Conservation (phyloP, 2,329 filamentous ascomycete genomes). For the Colletotrichum sp. region DNA sequence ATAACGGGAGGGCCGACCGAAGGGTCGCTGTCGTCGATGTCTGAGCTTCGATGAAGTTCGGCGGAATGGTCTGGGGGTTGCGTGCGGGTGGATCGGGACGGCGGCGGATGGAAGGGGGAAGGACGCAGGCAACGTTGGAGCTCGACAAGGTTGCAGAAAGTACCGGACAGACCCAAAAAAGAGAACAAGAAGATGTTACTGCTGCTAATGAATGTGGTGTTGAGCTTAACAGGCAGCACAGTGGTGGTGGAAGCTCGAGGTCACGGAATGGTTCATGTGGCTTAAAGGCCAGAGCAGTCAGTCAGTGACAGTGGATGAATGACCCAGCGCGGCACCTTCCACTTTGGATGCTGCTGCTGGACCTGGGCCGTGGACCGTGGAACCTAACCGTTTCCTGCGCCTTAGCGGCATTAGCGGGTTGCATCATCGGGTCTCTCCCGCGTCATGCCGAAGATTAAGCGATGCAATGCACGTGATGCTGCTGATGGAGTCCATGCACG, state of each 20-base stretch:
- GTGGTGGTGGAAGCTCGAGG: not conserved
- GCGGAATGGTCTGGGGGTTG: not conserved
- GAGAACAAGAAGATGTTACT: not conserved
- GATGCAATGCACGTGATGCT: slow-evolving; percentile 33
- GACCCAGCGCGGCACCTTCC: slow-evolving; percentile 18
- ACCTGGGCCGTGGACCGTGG: not conserved
- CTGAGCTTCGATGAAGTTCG: slow-evolving; percentile 9
- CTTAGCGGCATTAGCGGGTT: slow-evolving; percentile 25
- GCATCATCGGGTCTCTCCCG: slow-evolving; percentile 13
- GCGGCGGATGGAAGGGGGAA: not conserved
- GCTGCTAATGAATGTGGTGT: not conserved
- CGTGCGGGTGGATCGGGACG: not conserved
- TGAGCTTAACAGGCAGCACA: not conserved
- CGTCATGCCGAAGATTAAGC: slow-evolving; percentile 32
- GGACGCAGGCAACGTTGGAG: not conserved
- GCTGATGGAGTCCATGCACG: not conserved
- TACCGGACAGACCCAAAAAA: not conserved
- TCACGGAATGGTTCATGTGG: slow-evolving; percentile 3
- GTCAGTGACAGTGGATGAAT: not conserved
- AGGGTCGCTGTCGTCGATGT: slow-evolving; percentile 22
- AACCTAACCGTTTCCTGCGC: slow-evolving; percentile 29
- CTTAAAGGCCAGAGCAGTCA: not conserved
- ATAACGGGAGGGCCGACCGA: not conserved
- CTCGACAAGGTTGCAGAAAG: not conserved
- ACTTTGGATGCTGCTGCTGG: slow-evolving; percentile 2